Evolutionary conservation across 1,284 basidiomycete species (phyloP).

Genomic region (Cutaneotrichosporon sp.): DNA sequence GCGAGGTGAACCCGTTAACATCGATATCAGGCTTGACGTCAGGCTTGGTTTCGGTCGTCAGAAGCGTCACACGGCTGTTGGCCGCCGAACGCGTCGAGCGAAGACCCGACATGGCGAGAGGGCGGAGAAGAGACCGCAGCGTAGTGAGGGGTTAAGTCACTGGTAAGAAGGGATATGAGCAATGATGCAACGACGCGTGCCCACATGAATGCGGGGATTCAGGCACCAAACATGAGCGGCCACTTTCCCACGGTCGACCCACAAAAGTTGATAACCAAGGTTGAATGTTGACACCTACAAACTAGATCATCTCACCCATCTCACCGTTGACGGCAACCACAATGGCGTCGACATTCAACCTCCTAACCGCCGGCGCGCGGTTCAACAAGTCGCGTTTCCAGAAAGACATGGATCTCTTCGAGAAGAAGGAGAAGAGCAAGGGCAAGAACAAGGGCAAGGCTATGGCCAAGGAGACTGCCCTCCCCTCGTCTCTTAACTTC

Average conservation of each 20-base stretch:
- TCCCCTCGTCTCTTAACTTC: conserved; percentile 80
- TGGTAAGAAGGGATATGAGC: not conserved
- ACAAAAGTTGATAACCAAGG: conserved; percentile 20
- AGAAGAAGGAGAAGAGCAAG: conserved; percentile 52
- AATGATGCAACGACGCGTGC: not conserved
- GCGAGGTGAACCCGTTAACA: conserved; percentile 20
- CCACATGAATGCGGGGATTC: conserved; percentile 1
- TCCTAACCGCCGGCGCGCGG: conserved; percentile 68
- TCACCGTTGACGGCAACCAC: not conserved
- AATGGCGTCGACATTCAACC: conserved; percentile 63
- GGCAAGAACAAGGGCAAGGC: conserved; percentile 33
- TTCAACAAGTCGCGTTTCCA: conserved; percentile 79
- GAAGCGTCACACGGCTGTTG: conserved; percentile 23
- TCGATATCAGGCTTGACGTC: conserved; percentile 14
- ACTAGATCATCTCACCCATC: not conserved
- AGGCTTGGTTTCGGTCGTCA: conserved; percentile 13
- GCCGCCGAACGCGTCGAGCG: conserved; percentile 22
- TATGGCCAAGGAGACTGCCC: conserved; percentile 32
- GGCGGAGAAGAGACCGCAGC: conserved; percentile 2
- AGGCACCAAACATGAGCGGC: conserved; percentile 1
- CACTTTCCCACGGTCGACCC: conserved; percentile 23
- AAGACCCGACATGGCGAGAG: conserved; percentile 6
- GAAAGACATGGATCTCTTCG: conserved; percentile 69
- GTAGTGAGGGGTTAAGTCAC: not conserved
- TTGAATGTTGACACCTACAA: not conserved